phyloP scores from a whole-genome alignment of 441 rosid species.

The Syzygium malaccense region DNA sequence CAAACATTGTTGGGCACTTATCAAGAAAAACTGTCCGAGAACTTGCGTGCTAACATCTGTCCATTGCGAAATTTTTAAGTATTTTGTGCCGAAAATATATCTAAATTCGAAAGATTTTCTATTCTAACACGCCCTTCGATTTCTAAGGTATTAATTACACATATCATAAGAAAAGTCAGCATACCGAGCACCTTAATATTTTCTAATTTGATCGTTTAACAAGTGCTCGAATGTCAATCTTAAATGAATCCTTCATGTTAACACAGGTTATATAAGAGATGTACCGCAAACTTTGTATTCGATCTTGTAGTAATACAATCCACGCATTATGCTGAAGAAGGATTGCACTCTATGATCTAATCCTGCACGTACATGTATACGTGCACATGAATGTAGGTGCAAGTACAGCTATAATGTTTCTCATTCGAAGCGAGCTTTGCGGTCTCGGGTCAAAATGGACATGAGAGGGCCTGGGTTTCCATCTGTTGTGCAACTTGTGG shows the following conservation, averaged over 20 bases:
- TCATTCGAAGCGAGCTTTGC: neutral
- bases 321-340: neutral
- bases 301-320: neutral
- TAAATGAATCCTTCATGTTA: neutral
- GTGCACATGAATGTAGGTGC: no score
- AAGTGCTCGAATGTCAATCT: neutral
- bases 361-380: neutral
- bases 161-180: neutral
- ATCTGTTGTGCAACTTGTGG: neutral
- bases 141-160: neutral
- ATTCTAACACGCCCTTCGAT: neutral
- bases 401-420: neutral
- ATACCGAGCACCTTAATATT: neutral
- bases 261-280: neutral
- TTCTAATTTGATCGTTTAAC: neutral
- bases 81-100: rapidly evolving
- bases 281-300: neutral
- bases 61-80: neutral
- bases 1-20: neutral
- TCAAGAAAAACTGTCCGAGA: neutral
- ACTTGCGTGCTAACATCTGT: no score
- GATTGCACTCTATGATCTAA: neutral
- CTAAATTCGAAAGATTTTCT: neutral
- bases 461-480: neutral
- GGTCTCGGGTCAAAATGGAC: neutral